phyloP scores from a whole-genome alignment of 2,329 filamentous ascomycete genomes.

The Achaetomium macrosporum region DNA sequence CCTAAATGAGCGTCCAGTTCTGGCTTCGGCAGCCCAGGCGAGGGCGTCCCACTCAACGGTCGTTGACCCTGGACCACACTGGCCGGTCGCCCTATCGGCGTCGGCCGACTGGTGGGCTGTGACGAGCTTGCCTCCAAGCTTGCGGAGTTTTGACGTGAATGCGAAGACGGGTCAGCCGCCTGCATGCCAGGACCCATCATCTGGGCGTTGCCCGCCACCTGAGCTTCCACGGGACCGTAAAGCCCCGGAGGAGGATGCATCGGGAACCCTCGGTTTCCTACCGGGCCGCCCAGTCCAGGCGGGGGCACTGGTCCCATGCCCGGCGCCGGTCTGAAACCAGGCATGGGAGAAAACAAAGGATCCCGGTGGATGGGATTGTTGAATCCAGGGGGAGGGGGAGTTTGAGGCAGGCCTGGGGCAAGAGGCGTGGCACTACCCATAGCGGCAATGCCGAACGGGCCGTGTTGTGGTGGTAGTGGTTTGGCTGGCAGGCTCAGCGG shows the following conservation, averaged over 20 bases:
- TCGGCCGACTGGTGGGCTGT: conserved; percentile 73
- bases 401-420: conserved; percentile 36
- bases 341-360: conserved; percentile 39
- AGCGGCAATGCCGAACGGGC: conserved; percentile 51
- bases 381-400: conserved; percentile 44
- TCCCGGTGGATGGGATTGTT: conserved; percentile 55
- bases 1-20: conserved; percentile 78
- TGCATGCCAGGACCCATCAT: conserved; percentile 31
- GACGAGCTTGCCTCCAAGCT: conserved; percentile 58
- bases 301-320: conserved; percentile 43
- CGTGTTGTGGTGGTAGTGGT: conserved; percentile 32
- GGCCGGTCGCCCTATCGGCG: conserved; percentile 81
- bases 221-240: conserved; percentile 38
- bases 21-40: conserved; percentile 46
- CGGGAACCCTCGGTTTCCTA: conserved; percentile 39
- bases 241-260: conserved; percentile 51
- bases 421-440: conserved; percentile 48
- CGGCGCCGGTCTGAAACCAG: conserved; percentile 40
- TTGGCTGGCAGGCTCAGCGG: conserved; percentile 54
- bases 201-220: conserved; percentile 35
- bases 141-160: conserved; percentile 70
- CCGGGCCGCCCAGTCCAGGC: conserved; percentile 44
- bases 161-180: conserved; percentile 42
- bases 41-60: conserved; percentile 25
- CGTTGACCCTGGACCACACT: conserved; percentile 58